Evolutionary conservation across 2,329 filamentous ascomycete species (phyloP).

Genomic region (Stromatinia cepivora): DNA sequence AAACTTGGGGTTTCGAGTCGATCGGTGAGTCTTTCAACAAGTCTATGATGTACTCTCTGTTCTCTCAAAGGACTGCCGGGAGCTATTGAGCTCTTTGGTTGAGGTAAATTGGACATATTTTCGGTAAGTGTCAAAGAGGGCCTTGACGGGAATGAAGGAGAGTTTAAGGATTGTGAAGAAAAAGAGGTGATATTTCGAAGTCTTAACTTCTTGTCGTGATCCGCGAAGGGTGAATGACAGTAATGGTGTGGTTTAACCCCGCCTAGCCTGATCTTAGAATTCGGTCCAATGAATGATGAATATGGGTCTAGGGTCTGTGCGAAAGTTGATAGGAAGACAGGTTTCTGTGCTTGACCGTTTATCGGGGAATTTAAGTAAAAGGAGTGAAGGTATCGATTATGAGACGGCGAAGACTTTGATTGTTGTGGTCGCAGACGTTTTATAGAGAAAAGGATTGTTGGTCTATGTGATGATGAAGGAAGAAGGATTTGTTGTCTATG

Average conservation of each 20-base stretch:
- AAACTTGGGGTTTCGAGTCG: constrained; percentile 77
- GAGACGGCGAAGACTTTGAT: not conserved
- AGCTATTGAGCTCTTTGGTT: constrained; percentile 38
- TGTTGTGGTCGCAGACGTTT: constrained; percentile 4
- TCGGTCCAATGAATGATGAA: constrained; percentile 15
- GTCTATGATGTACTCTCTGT: constrained; percentile 34
- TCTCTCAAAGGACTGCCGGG: constrained; percentile 38
- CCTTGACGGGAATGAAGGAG: not conserved
- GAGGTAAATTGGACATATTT: constrained; percentile 39
- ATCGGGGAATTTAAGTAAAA: not conserved
- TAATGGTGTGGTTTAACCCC: constrained; percentile 12
- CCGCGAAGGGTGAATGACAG: constrained; percentile 1
- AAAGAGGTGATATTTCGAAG: not conserved
- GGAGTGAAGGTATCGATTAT: not conserved
- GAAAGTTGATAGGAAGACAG: constrained; percentile 10
- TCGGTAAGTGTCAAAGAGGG: not conserved
- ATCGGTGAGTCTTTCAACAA: constrained; percentile 57
- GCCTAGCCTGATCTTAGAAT: constrained; percentile 16
- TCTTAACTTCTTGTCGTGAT: constrained; percentile 3
- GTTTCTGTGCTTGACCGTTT: not conserved
- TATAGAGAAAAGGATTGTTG: constrained; percentile 6
- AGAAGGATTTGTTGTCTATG: constrained; percentile 6
- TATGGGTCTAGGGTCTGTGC: constrained; percentile 22
- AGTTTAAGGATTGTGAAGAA: constrained; percentile 8
- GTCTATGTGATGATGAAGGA: constrained; percentile 8